Percentiles rank a stretch among this genome's conserved stretches.
Evolutionary conservation across 164 flowering plant species (phyloP).

Genomic region (Saururus chinensis): DNA sequence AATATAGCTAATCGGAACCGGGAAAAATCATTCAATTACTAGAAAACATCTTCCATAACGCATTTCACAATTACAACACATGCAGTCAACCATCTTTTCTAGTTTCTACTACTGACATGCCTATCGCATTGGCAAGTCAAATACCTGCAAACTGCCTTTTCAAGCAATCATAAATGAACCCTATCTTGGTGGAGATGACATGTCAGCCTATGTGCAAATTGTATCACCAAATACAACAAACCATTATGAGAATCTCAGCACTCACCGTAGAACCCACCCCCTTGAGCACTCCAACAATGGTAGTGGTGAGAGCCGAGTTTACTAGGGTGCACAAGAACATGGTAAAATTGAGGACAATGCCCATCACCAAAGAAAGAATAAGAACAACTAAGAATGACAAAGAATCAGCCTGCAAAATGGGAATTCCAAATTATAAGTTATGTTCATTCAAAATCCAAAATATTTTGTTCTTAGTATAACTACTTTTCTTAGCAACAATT

Average conservation of each 20-base stretch:
- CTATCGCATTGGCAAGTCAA: neutral
- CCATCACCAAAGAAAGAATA: constrained; percentile 84
- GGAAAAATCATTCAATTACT: neutral
- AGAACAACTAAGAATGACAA: constrained; percentile 57
- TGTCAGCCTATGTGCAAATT: neutral
- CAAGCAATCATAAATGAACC: too few species aligned
- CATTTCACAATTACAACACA: too few species aligned
- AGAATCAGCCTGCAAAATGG: constrained; percentile 54
- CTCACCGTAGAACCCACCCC: constrained; percentile 97
- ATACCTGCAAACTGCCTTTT: too few species aligned
- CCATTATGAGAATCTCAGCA: neutral
- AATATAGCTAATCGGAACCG: too few species aligned
- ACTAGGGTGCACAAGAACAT: constrained; percentile 97
- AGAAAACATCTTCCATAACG: too few species aligned
- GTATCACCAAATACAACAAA: too few species aligned
- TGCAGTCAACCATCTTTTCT: too few species aligned
- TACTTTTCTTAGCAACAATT: too few species aligned
- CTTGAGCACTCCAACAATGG: constrained; percentile 97
- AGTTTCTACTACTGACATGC: too few species aligned
- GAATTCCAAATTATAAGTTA: neutral
- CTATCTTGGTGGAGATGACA: neutral
- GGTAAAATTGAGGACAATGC: constrained; percentile 85
- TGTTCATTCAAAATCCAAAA: neutral
- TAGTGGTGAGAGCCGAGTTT: constrained; percentile 96
- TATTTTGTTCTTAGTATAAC: too few species aligned